A percentile compares a stretch with the other conserved stretches of the same genome.
Conservation (phyloP, 1,139 yeast species). For the Pichia sp. region DNA sequence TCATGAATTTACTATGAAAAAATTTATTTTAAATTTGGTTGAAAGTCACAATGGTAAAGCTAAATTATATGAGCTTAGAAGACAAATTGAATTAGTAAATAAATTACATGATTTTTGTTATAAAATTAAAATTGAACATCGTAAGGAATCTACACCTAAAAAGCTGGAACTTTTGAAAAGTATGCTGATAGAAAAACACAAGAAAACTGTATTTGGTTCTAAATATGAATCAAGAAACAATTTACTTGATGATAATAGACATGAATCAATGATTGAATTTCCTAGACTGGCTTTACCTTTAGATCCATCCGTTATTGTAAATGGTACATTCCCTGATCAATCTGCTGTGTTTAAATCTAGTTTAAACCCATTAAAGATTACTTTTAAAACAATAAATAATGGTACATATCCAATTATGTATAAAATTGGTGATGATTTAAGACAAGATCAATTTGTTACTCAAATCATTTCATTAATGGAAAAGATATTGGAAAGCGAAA, state of each 20-base stretch:
- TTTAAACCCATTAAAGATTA: constrained; percentile 76
- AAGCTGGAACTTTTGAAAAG: constrained; percentile 44
- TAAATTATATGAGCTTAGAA: constrained; percentile 23
- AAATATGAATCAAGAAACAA: constrained; percentile 12
- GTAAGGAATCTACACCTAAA: constrained; percentile 50
- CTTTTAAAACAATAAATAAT: constrained; percentile 51
- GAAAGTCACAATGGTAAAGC: constrained; percentile 21
- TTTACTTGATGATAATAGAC: constrained; percentile 14
- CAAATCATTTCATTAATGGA: constrained; percentile 92
- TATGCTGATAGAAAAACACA: constrained; percentile 29
- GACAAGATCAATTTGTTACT: constrained; percentile 93
- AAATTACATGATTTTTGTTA: constrained; percentile 27
- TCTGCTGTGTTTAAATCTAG: constrained; percentile 87
- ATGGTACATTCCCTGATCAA: constrained; percentile 75
- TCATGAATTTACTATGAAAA: constrained; percentile 25
- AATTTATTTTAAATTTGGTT: constrained; percentile 23
- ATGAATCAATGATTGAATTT: constrained; percentile 34
- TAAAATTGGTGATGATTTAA: constrained; percentile 90
- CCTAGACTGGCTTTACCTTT: constrained; percentile 64
- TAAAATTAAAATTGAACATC: constrained; percentile 26
- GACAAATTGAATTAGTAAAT: constrained; percentile 28
- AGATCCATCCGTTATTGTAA: constrained; percentile 59
- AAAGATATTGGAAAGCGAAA: constrained; percentile 78
- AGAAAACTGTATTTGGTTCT: constrained; percentile 18
- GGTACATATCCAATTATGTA: constrained; percentile 70